Evolutionary conservation across 1,284 basidiomycete species (phyloP).

Genomic region (Mycena sp.): DNA sequence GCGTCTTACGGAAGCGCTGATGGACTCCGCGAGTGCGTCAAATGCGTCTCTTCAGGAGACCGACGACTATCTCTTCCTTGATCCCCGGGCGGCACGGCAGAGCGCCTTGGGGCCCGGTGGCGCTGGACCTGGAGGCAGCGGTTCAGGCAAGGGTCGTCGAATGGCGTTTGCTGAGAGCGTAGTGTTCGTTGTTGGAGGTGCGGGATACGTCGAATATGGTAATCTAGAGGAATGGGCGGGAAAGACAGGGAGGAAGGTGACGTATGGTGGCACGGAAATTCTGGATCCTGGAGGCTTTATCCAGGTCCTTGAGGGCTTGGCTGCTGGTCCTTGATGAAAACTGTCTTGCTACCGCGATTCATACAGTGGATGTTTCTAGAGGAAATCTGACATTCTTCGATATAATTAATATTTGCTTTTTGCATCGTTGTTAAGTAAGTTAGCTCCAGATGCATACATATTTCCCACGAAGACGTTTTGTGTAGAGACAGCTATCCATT

Average conservation of each 20-base stretch:
- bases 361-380: no score
- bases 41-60: constrained; percentile 95
- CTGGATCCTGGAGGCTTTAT: constrained; percentile 91
- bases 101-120: constrained; percentile 60
- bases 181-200: constrained; percentile 97
- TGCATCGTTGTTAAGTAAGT: no score
- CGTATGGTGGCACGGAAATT: constrained; percentile 97
- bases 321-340: constrained; percentile 7
- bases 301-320: constrained; percentile 69
- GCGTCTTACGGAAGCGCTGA: constrained; percentile 92
- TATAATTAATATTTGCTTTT: no score
- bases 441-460: no score
- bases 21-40: constrained; percentile 94
- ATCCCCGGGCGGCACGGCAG: constrained; percentile 83
- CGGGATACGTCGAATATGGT: constrained; percentile 97
- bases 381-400: no score
- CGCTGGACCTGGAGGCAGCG: constrained; percentile 47
- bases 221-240: constrained; percentile 93
- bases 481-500: no score
- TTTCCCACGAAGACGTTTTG: no score
- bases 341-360: no score
- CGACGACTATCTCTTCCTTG: constrained; percentile 95
- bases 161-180: constrained; percentile 92
- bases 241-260: constrained; percentile 84
- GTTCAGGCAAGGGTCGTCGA: constrained; percentile 60